These are phyloP conservation scores for Ammopiptanthus mongolicus DNA, from an alignment of 306 rosid genomes.

Conservation along the genomic window DNA sequence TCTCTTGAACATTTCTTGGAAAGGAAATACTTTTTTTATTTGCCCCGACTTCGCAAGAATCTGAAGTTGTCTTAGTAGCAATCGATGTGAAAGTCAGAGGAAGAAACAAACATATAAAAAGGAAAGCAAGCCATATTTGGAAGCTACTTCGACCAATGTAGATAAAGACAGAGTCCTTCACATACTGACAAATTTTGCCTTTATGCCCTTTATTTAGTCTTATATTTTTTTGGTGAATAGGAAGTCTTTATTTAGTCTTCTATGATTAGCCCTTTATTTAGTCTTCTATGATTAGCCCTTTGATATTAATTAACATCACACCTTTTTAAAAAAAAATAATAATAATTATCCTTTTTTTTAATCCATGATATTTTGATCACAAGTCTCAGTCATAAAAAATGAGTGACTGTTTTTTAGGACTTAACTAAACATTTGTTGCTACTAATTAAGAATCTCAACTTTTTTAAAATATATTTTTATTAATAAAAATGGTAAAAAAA, in stretches of 20 bases:
- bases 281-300: slow-evolving; percentile 13
- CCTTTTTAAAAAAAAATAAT: background rate
- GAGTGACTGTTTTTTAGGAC: too few species aligned
- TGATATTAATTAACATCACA: slow-evolving; percentile 13
- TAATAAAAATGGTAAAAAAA: too few species aligned
- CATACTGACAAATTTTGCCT: slow-evolving; percentile 24
- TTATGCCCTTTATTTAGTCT: background rate
- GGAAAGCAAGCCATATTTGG: background rate
- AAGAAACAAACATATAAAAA: background rate
- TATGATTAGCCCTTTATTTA: background rate
- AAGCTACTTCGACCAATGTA: background rate
- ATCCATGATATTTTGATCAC: background rate
- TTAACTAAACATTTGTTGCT: too few species aligned
- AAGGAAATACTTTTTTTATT: background rate
- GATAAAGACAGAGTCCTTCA: slow-evolving; percentile 1
- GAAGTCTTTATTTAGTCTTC: too few species aligned
- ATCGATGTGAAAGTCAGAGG: background rate
- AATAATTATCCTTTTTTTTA: background rate
- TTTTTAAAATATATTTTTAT: too few species aligned
- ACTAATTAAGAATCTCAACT: too few species aligned
- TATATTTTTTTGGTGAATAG: too few species aligned
- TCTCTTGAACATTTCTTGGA: background rate
- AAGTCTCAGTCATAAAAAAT: slow-evolving; percentile 11
- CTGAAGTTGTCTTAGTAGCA: background rate
- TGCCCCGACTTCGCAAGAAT: background rate